Evolutionary conservation across 208 protist species (phyloP).

Genomic region (Phytomonas francai): DNA sequence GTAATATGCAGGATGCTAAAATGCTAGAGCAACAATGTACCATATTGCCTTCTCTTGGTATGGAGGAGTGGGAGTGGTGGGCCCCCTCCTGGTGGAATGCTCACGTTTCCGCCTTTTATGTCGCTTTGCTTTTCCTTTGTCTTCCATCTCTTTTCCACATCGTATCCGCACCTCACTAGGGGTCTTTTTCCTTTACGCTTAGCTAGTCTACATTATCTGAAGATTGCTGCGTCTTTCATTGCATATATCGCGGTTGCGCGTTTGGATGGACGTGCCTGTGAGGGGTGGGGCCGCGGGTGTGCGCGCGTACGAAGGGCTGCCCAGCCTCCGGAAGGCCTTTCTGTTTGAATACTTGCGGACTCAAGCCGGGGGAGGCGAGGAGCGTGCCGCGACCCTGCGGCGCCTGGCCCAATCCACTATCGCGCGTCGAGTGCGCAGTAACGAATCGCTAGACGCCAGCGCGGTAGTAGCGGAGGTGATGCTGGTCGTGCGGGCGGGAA

Average conservation of each 20-base stretch:
- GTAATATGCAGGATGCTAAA: background rate
- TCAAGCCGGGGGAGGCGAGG: background rate
- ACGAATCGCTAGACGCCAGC: constrained; percentile 42
- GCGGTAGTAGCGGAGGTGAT: constrained; percentile 50
- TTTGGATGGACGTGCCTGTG: background rate
- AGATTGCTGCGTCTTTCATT: background rate
- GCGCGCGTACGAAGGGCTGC: constrained; percentile 44
- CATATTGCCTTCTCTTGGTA: background rate
- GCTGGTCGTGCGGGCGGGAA: constrained; percentile 31
- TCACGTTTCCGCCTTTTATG: background rate
- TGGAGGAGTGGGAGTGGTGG: background rate
- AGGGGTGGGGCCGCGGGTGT: background rate
- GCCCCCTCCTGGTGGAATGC: background rate
- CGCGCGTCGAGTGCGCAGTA: constrained; percentile 25
- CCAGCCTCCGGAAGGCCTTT: constrained; percentile 42
- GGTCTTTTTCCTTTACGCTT: background rate
- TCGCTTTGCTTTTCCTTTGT: background rate
- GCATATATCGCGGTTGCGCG: background rate
- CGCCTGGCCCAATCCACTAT: constrained; percentile 2
- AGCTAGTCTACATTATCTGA: background rate
- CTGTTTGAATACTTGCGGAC: constrained; percentile 30
- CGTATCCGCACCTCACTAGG: background rate
- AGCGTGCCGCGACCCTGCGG: background rate
- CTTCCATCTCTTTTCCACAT: background rate
- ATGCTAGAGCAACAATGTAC: background rate